Percentiles rank a stretch among this genome's conserved stretches.
Conservation (phyloP, 352 stramenopile genomes). For the Phytopythium cucurbitacearum region DNA sequence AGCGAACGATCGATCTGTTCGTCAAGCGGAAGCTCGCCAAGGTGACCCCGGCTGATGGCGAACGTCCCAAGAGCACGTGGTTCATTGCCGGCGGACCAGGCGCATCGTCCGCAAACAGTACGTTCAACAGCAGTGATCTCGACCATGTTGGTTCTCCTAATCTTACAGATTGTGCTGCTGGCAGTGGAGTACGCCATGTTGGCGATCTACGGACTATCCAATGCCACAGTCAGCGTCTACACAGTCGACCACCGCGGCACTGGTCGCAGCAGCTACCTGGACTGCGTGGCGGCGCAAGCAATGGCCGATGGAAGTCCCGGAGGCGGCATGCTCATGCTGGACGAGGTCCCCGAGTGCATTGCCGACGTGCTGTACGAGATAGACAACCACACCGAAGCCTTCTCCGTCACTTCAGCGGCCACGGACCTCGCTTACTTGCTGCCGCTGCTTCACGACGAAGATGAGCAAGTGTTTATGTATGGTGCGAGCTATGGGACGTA, state of each 20-base stretch:
- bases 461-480: conserved; percentile 34
- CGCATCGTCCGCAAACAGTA: conserved; percentile 27
- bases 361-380: conserved; percentile 19
- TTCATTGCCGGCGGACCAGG: conserved; percentile 44
- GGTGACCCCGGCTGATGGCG: background rate
- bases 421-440: conserved; percentile 25
- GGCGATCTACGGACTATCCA: conserved; percentile 24
- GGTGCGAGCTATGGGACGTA: conserved; percentile 56
- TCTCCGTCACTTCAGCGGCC: conserved; percentile 47
- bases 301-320: conserved; percentile 13
- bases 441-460: conserved; percentile 8
- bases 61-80: conserved; percentile 32
- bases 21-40: conserved; percentile 34
- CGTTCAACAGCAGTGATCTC: conserved; percentile 6
- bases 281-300: conserved; percentile 30
- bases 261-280: conserved; percentile 24
- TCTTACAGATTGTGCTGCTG: background rate
- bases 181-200: conserved; percentile 38
- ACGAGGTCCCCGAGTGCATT: conserved; percentile 24
- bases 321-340: conserved; percentile 4
- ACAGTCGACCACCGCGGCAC: conserved; percentile 42
- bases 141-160: conserved; percentile 5
- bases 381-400: conserved; percentile 17
- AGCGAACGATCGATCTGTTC: conserved; percentile 33
- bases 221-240: conserved; percentile 42